Conservation (phyloP, 179 eudicot species). For the Spergularia azorica region DNA sequence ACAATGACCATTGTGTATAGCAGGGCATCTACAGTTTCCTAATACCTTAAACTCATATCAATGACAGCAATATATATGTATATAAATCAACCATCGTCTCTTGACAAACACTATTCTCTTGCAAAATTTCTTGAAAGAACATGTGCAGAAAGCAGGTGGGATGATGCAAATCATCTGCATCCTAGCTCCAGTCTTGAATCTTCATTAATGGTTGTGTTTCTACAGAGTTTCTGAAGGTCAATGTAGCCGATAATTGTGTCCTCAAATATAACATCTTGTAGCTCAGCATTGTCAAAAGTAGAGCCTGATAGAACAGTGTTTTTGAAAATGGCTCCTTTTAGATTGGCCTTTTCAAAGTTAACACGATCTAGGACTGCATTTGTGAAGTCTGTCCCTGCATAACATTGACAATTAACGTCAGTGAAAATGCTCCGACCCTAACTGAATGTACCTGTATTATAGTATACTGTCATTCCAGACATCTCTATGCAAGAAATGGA, state of each 20-base stretch:
- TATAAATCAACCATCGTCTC: not conserved
- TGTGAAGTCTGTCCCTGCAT: conserved; percentile 79
- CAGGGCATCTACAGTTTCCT: too few relatives aligned
- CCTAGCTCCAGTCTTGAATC: conserved; percentile 64
- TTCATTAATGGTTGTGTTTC: conserved; percentile 46
- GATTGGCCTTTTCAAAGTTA: conserved; percentile 73
- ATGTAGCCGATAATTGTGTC: conserved; percentile 80
- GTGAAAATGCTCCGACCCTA: not conserved
- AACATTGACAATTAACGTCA: not conserved
- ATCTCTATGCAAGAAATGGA: not conserved
- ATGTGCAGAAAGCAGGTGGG: not conserved
- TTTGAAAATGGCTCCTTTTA: conserved; percentile 62
- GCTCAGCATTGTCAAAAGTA: conserved; percentile 64
- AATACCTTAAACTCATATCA: too few relatives aligned
- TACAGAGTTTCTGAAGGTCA: conserved; percentile 69
- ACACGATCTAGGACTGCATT: conserved; percentile 94
- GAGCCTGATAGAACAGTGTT: conserved; percentile 70
- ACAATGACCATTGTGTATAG: not conserved
- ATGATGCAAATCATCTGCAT: conserved; percentile 42
- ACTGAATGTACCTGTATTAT: not conserved
- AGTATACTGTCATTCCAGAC: not conserved
- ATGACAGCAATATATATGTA: not conserved
- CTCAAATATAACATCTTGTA: conserved; percentile 71
- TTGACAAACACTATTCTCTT: not conserved
- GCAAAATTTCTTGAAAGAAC: conserved; percentile 5